Conservation (phyloP, 2,329 filamentous ascomycete species). For the Ophiostoma sp. region DNA sequence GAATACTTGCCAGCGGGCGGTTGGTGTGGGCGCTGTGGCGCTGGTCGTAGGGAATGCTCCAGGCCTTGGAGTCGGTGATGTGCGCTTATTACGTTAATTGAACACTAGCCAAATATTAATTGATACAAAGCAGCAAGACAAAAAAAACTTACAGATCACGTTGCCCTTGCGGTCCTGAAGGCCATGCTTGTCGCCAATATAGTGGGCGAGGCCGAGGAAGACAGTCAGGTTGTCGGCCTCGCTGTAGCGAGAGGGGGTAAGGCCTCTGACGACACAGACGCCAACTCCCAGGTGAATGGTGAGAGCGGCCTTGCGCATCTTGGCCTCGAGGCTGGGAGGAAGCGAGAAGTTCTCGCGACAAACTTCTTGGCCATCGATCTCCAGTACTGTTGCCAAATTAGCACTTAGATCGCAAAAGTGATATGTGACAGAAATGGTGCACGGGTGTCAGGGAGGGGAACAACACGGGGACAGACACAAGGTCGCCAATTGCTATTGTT, state of each 20-base stretch:
- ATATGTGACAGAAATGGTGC: constrained; percentile 2
- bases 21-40: constrained; percentile 50
- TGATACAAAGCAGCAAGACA: not conserved
- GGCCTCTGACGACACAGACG: constrained; percentile 51
- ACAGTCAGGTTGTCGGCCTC: constrained; percentile 51
- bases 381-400: constrained; percentile 24
- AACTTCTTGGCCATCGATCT: constrained; percentile 38
- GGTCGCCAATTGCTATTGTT: not conserved
- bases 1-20: constrained; percentile 38
- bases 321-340: constrained; percentile 33
- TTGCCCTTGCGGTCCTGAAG: constrained; percentile 46
- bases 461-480: not conserved
- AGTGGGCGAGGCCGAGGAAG: constrained; percentile 52
- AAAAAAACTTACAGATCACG: constrained; percentile 40
- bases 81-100: constrained; percentile 37
- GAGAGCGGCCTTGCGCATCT: constrained; percentile 35
- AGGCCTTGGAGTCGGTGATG: constrained; percentile 44
- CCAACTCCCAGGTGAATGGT: constrained; percentile 43
- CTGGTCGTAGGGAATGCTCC: constrained; percentile 40
- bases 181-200: constrained; percentile 52
- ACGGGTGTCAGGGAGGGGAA: not conserved
- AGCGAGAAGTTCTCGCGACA: constrained; percentile 39
- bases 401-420: constrained; percentile 5
- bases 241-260: constrained; percentile 44
- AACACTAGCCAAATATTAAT: not conserved